Conservation (phyloP, 768 basidiomycete genomes). For the Termitomyces sp. region DNA sequence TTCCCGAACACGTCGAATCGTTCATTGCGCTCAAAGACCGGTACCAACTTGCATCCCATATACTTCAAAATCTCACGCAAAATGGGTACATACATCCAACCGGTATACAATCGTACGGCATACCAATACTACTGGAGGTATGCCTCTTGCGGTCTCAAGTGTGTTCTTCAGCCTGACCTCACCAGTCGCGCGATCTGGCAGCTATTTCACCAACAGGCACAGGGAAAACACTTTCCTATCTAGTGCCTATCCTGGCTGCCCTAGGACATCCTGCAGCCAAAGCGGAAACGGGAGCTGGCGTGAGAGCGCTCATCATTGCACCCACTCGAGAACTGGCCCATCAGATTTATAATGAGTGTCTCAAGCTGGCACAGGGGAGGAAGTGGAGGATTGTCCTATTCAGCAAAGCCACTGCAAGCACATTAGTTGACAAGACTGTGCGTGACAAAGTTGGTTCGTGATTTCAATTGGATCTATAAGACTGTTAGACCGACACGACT, state of each 20-base stretch:
- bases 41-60: slow-evolving; percentile 53
- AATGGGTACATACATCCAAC: slow-evolving; percentile 69
- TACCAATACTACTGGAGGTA: slow-evolving; percentile 80
- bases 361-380: slow-evolving; percentile 75
- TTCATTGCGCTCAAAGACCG: slow-evolving; percentile 59
- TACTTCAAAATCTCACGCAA: slow-evolving; percentile 61
- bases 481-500: slow-evolving; percentile 4
- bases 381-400: slow-evolving; percentile 83
- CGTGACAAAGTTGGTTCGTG: slow-evolving; percentile 72
- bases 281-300: slow-evolving; percentile 47
- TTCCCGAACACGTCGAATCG: slow-evolving; percentile 54
- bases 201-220: slow-evolving; percentile 97
- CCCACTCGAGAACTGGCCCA: slow-evolving; percentile 96
- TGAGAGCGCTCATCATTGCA: slow-evolving; percentile 77
- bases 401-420: slow-evolving; percentile 86
- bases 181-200: slow-evolving; percentile 77
- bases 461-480: slow-evolving; percentile 1
- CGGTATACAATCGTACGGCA: slow-evolving; percentile 75
- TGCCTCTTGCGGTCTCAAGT: slow-evolving; percentile 15
- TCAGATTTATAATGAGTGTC: slow-evolving; percentile 90
- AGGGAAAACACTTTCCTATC: slow-evolving; percentile 93
- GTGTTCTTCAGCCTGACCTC: background rate
- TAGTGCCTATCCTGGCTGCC: slow-evolving; percentile 73
- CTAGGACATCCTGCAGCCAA: slow-evolving; percentile 54
- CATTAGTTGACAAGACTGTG: slow-evolving; percentile 67